These are phyloP conservation scores for Falciphora oryzae DNA, from an alignment of 2,329 filamentous ascomycete genomes.

Conservation along the genomic window DNA sequence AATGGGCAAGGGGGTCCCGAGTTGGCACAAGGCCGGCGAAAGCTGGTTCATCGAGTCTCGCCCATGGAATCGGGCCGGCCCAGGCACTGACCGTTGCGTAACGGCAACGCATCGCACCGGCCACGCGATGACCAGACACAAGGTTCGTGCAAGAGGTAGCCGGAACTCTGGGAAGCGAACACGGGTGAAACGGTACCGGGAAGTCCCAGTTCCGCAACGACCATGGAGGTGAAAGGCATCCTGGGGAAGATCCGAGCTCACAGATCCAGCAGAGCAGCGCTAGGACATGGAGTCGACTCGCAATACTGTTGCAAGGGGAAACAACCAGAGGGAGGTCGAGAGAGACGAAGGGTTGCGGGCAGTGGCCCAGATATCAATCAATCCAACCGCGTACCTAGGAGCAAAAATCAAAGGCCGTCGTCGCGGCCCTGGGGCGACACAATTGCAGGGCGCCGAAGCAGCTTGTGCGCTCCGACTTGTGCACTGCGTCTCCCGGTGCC, in stretches of 20 bases:
- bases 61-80: too few relatives aligned
- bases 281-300: not conserved
- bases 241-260: not conserved
- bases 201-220: not conserved
- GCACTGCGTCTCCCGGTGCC: not conserved
- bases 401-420: not conserved
- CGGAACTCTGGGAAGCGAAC: not conserved
- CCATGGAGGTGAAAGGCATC: not conserved
- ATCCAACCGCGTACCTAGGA: not conserved
- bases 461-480: constrained; percentile 4
- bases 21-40: too few relatives aligned
- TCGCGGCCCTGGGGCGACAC: not conserved
- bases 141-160: not conserved
- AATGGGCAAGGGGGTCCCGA: too few relatives aligned
- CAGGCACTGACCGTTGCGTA: not conserved
- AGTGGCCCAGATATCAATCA: too few relatives aligned
- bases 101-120: not conserved
- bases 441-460: constrained; percentile 1
- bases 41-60: not conserved
- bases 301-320: not conserved
- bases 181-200: not conserved
- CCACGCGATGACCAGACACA: not conserved
- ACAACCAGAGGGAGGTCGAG: not conserved
- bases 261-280: not conserved
- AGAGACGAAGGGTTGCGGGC: too few relatives aligned